Conservation (phyloP, 306 rosid genomes). For the Prinsepia uniflora region DNA sequence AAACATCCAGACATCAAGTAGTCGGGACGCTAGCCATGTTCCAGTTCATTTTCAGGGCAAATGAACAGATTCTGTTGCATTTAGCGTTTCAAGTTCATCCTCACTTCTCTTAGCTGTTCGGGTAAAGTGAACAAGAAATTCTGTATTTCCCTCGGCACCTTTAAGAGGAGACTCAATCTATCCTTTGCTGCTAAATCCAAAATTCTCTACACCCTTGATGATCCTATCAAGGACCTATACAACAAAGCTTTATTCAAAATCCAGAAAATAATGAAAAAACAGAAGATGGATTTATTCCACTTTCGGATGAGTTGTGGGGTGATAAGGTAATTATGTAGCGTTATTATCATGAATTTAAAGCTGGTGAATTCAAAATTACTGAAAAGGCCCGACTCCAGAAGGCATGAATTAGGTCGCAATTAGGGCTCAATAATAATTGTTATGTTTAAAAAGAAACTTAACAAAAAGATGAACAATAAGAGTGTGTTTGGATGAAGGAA, state of each 20-base stretch:
- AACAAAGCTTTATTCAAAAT: not conserved
- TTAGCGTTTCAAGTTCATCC: not conserved
- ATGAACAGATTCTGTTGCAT: not conserved
- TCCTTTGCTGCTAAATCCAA: conserved; percentile 73
- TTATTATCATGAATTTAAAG: not conserved
- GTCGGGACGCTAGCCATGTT: not conserved
- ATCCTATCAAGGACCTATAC: conserved; percentile 79
- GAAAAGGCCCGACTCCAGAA: not conserved
- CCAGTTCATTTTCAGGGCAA: not conserved
- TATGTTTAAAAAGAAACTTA: not conserved
- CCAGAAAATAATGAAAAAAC: not conserved
- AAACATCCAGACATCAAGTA: not conserved
- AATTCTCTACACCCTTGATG: conserved; percentile 69
- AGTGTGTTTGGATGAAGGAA: too few species aligned
- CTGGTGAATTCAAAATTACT: not conserved
- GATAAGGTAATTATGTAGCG: not conserved
- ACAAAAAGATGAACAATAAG: not conserved
- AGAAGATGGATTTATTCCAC: not conserved
- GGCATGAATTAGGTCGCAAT: not conserved
- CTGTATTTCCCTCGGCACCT: conserved; percentile 92
- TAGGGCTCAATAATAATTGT: not conserved
- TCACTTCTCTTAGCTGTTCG: conserved; percentile 25
- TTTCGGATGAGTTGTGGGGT: not conserved
- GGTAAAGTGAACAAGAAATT: conserved; percentile 72
- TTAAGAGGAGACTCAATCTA: conserved; percentile 89